phyloP scores from a whole-genome alignment of 2,329 filamentous ascomycete genomes.

The Dryadomyces sulphureus region DNA sequence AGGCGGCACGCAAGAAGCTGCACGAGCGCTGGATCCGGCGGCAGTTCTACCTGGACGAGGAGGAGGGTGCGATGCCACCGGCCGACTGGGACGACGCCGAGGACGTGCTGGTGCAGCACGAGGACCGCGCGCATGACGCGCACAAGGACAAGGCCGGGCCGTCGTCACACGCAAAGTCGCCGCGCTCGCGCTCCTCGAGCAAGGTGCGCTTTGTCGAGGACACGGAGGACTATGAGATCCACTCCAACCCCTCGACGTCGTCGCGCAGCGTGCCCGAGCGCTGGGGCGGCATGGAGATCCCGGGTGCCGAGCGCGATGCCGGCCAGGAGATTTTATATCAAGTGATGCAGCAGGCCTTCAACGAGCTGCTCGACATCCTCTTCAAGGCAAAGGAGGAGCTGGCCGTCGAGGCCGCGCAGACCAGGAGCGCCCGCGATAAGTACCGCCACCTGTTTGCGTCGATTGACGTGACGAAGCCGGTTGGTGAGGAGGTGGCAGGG shows the following conservation, averaged over 20 bases:
- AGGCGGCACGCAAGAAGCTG: constrained; percentile 34
- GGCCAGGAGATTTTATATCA: constrained; percentile 85
- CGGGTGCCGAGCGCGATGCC: constrained; percentile 65
- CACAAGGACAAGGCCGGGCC: neutral
- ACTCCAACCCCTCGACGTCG: constrained; percentile 59
- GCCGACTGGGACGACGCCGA: constrained; percentile 48
- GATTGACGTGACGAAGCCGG: constrained; percentile 20
- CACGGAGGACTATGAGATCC: constrained; percentile 50
- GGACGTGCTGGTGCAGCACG: constrained; percentile 32
- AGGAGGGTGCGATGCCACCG: constrained; percentile 58
- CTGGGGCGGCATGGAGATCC: constrained; percentile 66
- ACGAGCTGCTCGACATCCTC: constrained; percentile 75
- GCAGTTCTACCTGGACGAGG: constrained; percentile 72
- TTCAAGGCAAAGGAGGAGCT: constrained; percentile 72
- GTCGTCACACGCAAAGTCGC: neutral
- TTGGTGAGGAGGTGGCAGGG: neutral
- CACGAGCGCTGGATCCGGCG: constrained; percentile 63
- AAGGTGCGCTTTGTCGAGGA: constrained; percentile 68
- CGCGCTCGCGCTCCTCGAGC: constrained; percentile 49
- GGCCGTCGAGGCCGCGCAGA: constrained; percentile 51
- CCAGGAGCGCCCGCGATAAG: constrained; percentile 43
- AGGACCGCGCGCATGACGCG: constrained; percentile 13
- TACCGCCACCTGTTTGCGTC: constrained; percentile 33
- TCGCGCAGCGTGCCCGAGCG: constrained; percentile 58
- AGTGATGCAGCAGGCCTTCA: constrained; percentile 81